phyloP scores from a whole-genome alignment of 2,329 filamentous ascomycete species.

The Clarireedia monteithiana region DNA sequence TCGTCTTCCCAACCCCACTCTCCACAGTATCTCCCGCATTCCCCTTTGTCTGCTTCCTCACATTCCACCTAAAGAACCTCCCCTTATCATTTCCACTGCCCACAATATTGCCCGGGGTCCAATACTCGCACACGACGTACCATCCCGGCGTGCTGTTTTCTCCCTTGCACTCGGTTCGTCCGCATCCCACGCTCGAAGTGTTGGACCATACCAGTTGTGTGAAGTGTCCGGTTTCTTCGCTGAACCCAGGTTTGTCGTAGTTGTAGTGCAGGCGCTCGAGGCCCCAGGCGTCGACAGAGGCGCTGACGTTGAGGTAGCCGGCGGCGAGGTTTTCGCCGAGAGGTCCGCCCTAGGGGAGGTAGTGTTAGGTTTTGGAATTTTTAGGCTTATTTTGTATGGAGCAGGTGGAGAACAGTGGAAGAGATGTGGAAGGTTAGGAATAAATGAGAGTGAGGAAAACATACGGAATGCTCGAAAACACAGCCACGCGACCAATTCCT shows the following conservation, averaged over 20 bases:
- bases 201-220: conserved; percentile 65
- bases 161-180: conserved; percentile 33
- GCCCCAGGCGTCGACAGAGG: conserved; percentile 60
- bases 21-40: conserved; percentile 22
- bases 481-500: conserved; percentile 39
- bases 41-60: conserved; percentile 18
- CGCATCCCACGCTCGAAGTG: conserved; percentile 54
- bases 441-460: conserved; percentile 10
- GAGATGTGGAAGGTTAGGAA: not conserved
- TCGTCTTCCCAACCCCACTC: conserved; percentile 6
- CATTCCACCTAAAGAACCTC: conserved; percentile 36
- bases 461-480: conserved; percentile 44
- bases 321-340: conserved; percentile 70
- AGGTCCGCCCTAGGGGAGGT: conserved; percentile 41
- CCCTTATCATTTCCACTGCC: conserved; percentile 36
- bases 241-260: conserved; percentile 49
- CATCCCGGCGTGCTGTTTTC: conserved; percentile 40
- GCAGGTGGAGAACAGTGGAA: too few relatives aligned
- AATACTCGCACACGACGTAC: conserved; percentile 66
- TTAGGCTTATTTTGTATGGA: not conserved
- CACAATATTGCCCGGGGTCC: conserved; percentile 55
- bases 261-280: conserved; percentile 51
- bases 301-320: conserved; percentile 52
- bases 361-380: not conserved
- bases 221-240: conserved; percentile 58